These are phyloP conservation scores for Pichia heedii DNA, from an alignment of 805 yeast species.

Conservation along the genomic window DNA sequence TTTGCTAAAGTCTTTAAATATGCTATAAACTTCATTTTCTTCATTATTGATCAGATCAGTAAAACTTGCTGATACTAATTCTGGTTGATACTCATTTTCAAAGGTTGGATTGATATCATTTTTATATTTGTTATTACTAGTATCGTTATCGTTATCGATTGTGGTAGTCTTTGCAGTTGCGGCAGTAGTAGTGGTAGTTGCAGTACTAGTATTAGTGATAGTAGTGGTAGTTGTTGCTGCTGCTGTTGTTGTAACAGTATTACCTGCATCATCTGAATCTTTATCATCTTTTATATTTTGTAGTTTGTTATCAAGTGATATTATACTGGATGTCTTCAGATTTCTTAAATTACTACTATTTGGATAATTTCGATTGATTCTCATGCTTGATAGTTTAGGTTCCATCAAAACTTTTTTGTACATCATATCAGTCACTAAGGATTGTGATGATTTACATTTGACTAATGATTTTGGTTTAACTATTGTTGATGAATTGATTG, in stretches of 20 bases:
- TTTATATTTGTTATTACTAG: neutral
- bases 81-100: slow-evolving; percentile 1
- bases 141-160: too few relatives aligned
- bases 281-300: neutral
- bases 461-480: slow-evolving; percentile 20
- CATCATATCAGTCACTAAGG: slow-evolving; percentile 4
- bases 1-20: slow-evolving; percentile 16
- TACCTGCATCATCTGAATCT: slow-evolving; percentile 3
- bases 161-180: too few relatives aligned
- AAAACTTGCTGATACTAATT: neutral
- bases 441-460: slow-evolving; percentile 10
- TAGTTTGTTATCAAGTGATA: slow-evolving; percentile 4
- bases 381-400: slow-evolving; percentile 14
- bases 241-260: too few relatives aligned
- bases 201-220: too few relatives aligned
- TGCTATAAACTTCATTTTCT: slow-evolving; percentile 8
- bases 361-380: slow-evolving; percentile 8
- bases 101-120: slow-evolving; percentile 4
- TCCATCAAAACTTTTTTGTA: slow-evolving; percentile 1
- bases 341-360: slow-evolving; percentile 6
- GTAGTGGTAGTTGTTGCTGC: too few relatives aligned
- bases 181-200: too few relatives aligned
- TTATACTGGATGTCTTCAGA: slow-evolving; percentile 5
- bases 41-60: slow-evolving; percentile 5
- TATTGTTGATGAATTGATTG: slow-evolving; percentile 7